Evolutionary conservation across 331 rosid genomes (phyloP).

Genomic region (Saraca asoca): DNA sequence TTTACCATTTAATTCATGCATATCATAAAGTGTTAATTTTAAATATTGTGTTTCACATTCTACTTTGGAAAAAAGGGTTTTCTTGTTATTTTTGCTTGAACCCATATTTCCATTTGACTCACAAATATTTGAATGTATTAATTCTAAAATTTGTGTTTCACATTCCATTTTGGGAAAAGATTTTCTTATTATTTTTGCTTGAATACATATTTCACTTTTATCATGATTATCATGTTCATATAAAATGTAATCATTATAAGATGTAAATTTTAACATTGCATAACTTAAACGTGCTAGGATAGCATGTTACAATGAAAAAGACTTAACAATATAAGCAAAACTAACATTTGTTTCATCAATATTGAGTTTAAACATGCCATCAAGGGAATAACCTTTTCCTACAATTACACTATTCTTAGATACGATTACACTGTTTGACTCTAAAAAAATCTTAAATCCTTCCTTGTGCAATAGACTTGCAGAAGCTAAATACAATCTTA

Average conservation of each 20-base stretch:
- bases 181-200: too few relatives aligned
- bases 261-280: not conserved
- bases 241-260: not conserved
- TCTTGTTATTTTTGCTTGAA: not conserved
- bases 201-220: too few relatives aligned
- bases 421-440: not conserved
- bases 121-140: too few relatives aligned
- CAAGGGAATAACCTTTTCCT: not conserved
- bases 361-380: not conserved
- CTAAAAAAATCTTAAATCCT: too few relatives aligned
- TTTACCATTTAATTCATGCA: too few relatives aligned
- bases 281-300: too few relatives aligned
- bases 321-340: not conserved
- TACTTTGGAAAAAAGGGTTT: too few relatives aligned
- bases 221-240: too few relatives aligned
- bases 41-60: not conserved
- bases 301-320: not conserved
- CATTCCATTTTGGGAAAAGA: too few relatives aligned
- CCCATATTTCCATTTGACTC: not conserved
- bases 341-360: not conserved
- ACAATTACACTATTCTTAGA: not conserved
- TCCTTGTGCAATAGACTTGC: too few relatives aligned
- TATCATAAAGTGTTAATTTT: not conserved
- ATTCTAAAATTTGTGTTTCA: too few relatives aligned
- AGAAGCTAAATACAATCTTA: not conserved